Evolutionary conservation across 257 asterid genomes (phyloP).

Genomic region (Gentiana dahurica): DNA sequence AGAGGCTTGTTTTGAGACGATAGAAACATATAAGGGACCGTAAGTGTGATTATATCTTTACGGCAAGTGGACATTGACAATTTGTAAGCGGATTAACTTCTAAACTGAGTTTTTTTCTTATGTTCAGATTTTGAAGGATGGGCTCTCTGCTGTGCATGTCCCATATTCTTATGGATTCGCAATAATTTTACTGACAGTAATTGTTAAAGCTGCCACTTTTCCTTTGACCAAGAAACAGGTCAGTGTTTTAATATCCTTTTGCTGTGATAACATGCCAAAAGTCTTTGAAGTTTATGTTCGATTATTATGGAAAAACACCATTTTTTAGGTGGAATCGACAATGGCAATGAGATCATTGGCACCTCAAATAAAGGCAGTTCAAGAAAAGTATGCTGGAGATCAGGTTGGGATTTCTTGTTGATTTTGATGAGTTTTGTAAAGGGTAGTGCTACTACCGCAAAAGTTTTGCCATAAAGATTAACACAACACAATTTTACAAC

Average conservation of each 20-base stretch:
- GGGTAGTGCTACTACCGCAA: too few relatives aligned
- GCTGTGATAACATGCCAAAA: not conserved
- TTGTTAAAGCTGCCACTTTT: conserved; percentile 88
- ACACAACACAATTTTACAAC: too few relatives aligned
- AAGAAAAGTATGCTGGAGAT: conserved; percentile 94
- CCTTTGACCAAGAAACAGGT: conserved; percentile 98
- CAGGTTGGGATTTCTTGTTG: conserved; percentile 51
- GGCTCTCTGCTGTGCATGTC: conserved; percentile 73
- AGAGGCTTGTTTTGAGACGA: too few relatives aligned
- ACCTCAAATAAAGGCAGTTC: conserved; percentile 97
- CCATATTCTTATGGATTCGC: conserved; percentile 98
- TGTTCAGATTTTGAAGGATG: conserved; percentile 87
- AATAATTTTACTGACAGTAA: conserved; percentile 75
- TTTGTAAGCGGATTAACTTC: too few relatives aligned
- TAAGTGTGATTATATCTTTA: too few relatives aligned
- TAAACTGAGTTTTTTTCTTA: conserved; percentile 2
- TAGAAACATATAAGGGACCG: too few relatives aligned
- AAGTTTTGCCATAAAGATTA: too few relatives aligned
- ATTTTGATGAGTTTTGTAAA: not conserved
- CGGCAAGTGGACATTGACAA: too few relatives aligned
- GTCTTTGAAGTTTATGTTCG: not conserved
- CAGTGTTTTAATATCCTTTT: not conserved
- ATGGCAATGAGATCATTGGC: conserved; percentile 94
- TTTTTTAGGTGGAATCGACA: conserved; percentile 80
- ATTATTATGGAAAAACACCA: conserved; percentile 3